Conservation (phyloP, 2,329 filamentous ascomycete species). For the Xylariaceae sp. region DNA sequence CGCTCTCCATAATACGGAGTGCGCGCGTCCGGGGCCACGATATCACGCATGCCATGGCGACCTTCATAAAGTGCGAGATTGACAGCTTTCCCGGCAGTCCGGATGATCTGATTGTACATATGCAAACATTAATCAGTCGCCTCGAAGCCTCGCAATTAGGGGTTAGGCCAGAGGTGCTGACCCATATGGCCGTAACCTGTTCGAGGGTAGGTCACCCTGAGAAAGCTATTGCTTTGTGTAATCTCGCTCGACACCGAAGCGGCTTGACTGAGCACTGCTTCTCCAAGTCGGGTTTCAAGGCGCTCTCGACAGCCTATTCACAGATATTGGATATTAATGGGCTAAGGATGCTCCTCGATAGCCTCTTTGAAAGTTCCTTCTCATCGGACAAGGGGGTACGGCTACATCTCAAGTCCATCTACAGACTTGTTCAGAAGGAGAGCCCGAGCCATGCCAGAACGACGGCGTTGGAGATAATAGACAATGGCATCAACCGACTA, state of each 20-base stretch:
- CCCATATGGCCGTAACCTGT: constrained; percentile 26
- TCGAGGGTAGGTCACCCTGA: constrained; percentile 21
- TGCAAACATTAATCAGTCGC: constrained; percentile 25
- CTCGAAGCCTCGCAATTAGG: constrained; percentile 28
- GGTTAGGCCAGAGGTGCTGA: constrained; percentile 24
- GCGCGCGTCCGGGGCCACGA: constrained; percentile 40
- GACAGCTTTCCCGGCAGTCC: constrained; percentile 20
- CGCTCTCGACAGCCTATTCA: constrained; percentile 25
- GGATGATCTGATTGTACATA: constrained; percentile 23
- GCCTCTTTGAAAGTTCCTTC: constrained; percentile 22
- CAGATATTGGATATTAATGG: constrained; percentile 20
- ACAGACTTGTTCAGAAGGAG: constrained; percentile 18
- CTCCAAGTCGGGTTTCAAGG: constrained; percentile 24
- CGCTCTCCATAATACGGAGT: constrained; percentile 37
- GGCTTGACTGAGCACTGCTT: constrained; percentile 26
- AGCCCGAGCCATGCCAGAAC: not conserved
- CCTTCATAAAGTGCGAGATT: constrained; percentile 26
- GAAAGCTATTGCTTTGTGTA: constrained; percentile 29
- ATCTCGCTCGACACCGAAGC: constrained; percentile 24
- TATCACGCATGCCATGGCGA: constrained; percentile 34
- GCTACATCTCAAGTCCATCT: constrained; percentile 22
- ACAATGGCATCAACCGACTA: constrained; percentile 14
- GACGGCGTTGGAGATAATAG: constrained; percentile 20
- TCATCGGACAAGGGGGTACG: constrained; percentile 22
- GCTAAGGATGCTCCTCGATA: constrained; percentile 23